Base-by-base conservation (phyloP, 2,329 filamentous ascomycete genomes). In the Rugonectria rugulosa region DNA sequence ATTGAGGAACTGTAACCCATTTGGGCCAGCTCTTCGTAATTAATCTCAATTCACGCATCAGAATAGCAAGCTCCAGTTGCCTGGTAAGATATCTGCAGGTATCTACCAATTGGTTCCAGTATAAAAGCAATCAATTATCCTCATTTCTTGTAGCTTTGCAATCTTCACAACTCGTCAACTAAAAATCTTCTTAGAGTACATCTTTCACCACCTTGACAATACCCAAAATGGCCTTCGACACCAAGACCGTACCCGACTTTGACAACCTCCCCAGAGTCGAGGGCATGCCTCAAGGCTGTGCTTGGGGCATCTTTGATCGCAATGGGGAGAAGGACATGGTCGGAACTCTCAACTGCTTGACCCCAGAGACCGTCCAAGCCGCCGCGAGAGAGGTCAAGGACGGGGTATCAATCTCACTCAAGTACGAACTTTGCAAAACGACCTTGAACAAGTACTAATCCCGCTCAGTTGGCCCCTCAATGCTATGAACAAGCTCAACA, bases 261-360 rank as follows among this genome's bases (percentile, higher is more conserved):
- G 77, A 79, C 44, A 57, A 70, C 57, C 70, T 80, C 7, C 77
- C 77, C 17, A 60, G 62, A 42, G 74, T 79, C 9, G 62, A 74
- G 11, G 75, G 70, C 21, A 76, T 77, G 70, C 77, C 75, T 2
- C 72, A 77, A 47, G 77, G 78, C 21, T 81, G 77, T 51, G 75
- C 76, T 19, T 82, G 80, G 81, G 80, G 81, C 1, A 14, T 82
- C 8, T 81, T 81, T 40, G 65, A 68, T 43, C 56, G 45, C 2
- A 73, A 79, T 48, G 78, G 77, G 19, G 69, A 77, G 50, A 81
- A 79, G 48, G 81, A 84, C 44, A 57, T 77, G 21, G 63, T 79
- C 9, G 81, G 81, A 5, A 82, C 79, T 0, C 67, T 84, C 17
- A 84, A 84, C 65, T 73, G 81, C 14, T 68, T 84, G n/a, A 83